A percentile compares a stretch with the other conserved stretches of the same genome.
These are phyloP conservation scores for Pistacia atlantica DNA, from an alignment of 345 rosid genomes.

Conservation along the genomic window DNA sequence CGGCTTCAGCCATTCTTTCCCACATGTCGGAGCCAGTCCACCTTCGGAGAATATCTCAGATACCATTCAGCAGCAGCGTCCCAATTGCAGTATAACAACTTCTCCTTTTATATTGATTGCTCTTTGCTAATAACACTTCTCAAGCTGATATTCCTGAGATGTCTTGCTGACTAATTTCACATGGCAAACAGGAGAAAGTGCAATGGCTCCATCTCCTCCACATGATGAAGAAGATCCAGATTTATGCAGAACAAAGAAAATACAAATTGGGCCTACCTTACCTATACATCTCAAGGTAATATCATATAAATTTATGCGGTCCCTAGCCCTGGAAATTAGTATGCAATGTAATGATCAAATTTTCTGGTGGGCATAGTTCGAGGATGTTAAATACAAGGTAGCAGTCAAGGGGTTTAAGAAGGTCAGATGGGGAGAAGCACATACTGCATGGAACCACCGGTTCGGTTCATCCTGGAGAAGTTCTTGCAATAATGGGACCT, in stretches of 20 bases:
- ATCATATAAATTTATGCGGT: background rate
- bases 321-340: background rate
- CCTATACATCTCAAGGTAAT: conserved; percentile 38
- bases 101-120: background rate
- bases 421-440: conserved; percentile 14
- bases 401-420: conserved; percentile 1
- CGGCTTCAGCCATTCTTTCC: conserved; percentile 1
- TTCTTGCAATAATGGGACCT: conserved; percentile 41
- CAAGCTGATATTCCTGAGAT: background rate
- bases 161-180: background rate
- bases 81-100: background rate
- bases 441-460: conserved; percentile 34
- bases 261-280: conserved; percentile 21
- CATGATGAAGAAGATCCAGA: conserved; percentile 4
- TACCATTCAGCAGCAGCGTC: background rate
- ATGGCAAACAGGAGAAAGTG: background rate
- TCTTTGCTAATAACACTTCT: background rate
- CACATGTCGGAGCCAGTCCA: background rate
- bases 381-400: conserved; percentile 26
- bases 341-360: background rate
- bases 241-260: conserved; percentile 10
- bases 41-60: background rate
- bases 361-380: conserved; percentile 13
- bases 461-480: conserved; percentile 31
- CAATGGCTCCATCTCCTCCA: background rate